Conservation (phyloP, 2,329 filamentous ascomycete species). For the Capronia epimyces region DNA sequence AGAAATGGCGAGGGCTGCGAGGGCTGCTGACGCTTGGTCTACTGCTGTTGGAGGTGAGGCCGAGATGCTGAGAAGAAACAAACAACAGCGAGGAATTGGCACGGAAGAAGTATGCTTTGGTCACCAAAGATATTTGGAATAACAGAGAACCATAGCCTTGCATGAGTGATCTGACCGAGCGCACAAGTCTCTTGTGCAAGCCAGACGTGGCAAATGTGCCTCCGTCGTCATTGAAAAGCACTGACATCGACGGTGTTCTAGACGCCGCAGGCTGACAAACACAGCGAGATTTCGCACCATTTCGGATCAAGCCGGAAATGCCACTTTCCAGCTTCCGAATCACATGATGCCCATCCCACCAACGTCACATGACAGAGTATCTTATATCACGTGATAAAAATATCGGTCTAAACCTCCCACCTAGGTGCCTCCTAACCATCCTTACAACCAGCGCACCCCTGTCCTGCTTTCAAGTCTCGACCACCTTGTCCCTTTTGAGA, state of each 20-base stretch:
- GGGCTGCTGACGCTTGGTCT: background rate
- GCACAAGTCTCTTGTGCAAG: no score
- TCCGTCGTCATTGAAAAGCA: background rate
- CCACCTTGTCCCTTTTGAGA: no score
- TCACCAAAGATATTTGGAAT: conserved; percentile 5
- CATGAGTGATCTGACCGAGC: background rate
- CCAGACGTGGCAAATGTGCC: no score
- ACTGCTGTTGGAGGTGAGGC: background rate
- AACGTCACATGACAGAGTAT: background rate
- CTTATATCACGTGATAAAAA: background rate
- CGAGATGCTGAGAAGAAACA: background rate
- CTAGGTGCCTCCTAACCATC: background rate
- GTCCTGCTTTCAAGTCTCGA: no score
- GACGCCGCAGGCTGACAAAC: no score
- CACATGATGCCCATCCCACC: no score
- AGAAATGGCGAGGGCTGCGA: background rate
- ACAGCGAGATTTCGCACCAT: no score
- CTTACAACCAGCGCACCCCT: no score
- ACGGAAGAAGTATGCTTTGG: background rate
- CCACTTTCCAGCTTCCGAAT: no score
- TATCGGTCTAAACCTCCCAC: background rate
- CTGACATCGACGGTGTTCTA: no score
- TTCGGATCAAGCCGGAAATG: no score
- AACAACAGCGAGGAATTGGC: background rate
- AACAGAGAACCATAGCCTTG: background rate